These are phyloP conservation scores for Alliaria petiolata DNA, from an alignment of 345 rosid species.

Conservation along the genomic window DNA sequence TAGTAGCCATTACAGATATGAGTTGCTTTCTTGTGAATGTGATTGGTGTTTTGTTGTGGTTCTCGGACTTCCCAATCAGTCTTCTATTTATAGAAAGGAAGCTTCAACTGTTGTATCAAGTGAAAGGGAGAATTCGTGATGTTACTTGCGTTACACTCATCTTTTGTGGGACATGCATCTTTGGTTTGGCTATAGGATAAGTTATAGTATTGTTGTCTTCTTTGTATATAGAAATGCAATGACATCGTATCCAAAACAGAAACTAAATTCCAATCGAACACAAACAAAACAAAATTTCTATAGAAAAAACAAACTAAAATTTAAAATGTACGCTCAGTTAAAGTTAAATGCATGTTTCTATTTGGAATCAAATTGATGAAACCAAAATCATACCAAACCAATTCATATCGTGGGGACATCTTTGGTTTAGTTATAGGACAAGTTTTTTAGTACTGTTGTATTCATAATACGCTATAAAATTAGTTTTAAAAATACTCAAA, in stretches of 20 bases:
- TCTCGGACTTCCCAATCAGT: not conserved
- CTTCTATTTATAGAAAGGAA: slow-evolving; percentile 28
- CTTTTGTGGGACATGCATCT: slow-evolving; percentile 10
- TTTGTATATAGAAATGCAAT: not conserved
- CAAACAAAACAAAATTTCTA: no score
- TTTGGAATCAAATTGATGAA: no score
- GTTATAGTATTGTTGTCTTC: not conserved
- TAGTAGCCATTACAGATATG: not conserved
- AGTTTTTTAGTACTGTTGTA: no score
- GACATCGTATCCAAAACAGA: not conserved
- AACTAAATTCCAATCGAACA: not conserved
- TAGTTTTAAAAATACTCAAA: no score
- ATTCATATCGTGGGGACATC: no score
- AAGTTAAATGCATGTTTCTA: no score
- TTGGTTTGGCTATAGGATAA: not conserved
- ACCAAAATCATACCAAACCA: no score
- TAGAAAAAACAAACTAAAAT: no score
- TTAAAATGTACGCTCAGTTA: no score
- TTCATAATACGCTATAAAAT: no score
- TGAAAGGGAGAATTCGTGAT: not conserved
- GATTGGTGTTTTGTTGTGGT: not conserved
- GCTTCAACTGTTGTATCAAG: not conserved
- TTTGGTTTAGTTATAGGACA: no score
- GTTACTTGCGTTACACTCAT: slow-evolving; percentile 22
- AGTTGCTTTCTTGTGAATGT: slow-evolving; percentile 4